phyloP scores from a whole-genome alignment of 192 early-diverging fungal species.

The Coemansia sp. region DNA sequence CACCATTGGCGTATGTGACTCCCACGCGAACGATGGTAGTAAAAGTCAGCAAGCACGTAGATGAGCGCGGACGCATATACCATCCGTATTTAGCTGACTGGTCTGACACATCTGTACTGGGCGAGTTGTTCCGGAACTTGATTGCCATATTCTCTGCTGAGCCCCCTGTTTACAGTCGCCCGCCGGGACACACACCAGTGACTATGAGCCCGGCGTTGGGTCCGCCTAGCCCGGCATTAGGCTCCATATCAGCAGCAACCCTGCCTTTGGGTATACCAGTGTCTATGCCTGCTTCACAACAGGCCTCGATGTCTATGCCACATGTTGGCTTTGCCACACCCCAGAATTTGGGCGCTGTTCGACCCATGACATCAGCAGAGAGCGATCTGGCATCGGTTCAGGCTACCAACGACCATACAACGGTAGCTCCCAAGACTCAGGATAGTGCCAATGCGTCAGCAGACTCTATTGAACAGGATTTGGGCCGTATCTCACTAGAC shows the following conservation, averaged over 20 bases:
- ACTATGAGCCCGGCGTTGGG: slow-evolving; percentile 12
- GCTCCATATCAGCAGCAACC: slow-evolving; percentile 32
- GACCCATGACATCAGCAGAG: slow-evolving; percentile 14
- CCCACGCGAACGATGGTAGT: slow-evolving; percentile 90
- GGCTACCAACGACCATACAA: not conserved
- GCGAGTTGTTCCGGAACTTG: slow-evolving; percentile 31
- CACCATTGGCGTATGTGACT: slow-evolving; percentile 84
- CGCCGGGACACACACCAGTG: slow-evolving; percentile 27
- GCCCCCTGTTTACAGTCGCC: slow-evolving; percentile 52
- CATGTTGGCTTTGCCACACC: not conserved
- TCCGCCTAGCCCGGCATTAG: slow-evolving; percentile 13
- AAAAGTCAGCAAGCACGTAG: slow-evolving; percentile 79
- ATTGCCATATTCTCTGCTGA: slow-evolving; percentile 53
- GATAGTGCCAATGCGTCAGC: slow-evolving; percentile 9
- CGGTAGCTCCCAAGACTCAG: slow-evolving; percentile 4
- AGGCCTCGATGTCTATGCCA: slow-evolving; percentile 1
- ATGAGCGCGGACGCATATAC: slow-evolving; percentile 76
- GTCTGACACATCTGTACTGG: slow-evolving; percentile 45
- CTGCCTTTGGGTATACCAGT: slow-evolving; percentile 26
- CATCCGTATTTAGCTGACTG: slow-evolving; percentile 85
- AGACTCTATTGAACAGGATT: slow-evolving; percentile 12
- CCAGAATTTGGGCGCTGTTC: slow-evolving; percentile 1
- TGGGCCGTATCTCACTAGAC: slow-evolving; percentile 15
- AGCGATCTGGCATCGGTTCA: slow-evolving; percentile 27
- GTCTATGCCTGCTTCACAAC: slow-evolving; percentile 21